These are phyloP conservation scores for Penicillium silybi DNA, from an alignment of 495 filamentous ascomycete genomes.

Conservation along the genomic window DNA sequence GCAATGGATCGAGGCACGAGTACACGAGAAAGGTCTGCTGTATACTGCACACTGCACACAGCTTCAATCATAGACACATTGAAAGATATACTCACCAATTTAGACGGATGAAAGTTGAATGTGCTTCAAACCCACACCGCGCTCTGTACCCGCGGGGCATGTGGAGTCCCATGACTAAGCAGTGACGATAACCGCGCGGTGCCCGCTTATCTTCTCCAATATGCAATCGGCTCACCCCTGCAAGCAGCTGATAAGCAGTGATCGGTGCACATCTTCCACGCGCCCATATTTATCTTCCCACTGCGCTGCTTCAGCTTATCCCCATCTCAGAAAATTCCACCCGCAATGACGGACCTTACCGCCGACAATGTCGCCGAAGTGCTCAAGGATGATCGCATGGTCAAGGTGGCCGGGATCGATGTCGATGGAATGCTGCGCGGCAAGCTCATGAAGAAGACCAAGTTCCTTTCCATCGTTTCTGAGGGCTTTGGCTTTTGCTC, in stretches of 20 bases:
- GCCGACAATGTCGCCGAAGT: slow-evolving; percentile 56
- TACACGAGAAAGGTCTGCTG: not conserved
- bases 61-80: not conserved
- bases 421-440: slow-evolving; percentile 88
- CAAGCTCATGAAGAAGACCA: slow-evolving; percentile 93
- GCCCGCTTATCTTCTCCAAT: not conserved
- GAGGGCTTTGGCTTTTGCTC: slow-evolving; percentile 96
- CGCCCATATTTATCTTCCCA: not conserved
- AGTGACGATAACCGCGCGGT: slow-evolving; percentile 3
- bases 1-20: not conserved
- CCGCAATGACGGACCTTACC: slow-evolving; percentile 44
- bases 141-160: slow-evolving; percentile 19
- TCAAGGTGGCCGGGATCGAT: slow-evolving; percentile 91
- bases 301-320: not conserved
- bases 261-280: not conserved
- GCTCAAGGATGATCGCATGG: slow-evolving; percentile 70
- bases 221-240: not conserved
- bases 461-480: slow-evolving; percentile 81
- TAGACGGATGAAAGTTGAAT: slow-evolving; percentile 1
- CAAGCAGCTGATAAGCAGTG: slow-evolving; percentile 3
- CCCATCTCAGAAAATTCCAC: not conserved
- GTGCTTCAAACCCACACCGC: not conserved
- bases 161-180: slow-evolving; percentile 15
- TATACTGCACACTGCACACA: not conserved
- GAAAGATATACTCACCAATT: slow-evolving; percentile 1